Base-by-base conservation (phyloP, 2,329 filamentous ascomycete genomes). In the Escovopsis sp. region DNA sequence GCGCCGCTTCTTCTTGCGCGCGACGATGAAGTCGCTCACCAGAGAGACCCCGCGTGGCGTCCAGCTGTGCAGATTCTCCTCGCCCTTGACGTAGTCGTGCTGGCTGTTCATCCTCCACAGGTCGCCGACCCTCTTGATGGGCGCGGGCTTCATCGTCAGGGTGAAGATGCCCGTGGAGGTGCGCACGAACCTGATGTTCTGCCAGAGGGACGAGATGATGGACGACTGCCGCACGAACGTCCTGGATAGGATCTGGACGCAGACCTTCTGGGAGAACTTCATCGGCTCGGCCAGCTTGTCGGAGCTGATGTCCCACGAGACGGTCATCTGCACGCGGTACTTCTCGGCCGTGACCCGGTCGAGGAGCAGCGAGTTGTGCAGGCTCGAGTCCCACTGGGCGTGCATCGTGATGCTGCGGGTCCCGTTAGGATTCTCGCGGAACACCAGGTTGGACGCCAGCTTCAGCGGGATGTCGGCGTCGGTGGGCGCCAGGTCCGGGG, bases 311-410 rank as follows among this genome's bases (percentile, higher is more conserved):
- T 94, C 84, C 85, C 89, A 96, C 12, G 77, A 74, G 10, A 96
- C 67, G 0, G 82, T 80, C 63, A 95, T 80, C 60, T 94, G 88
- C 18, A 98, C 84, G 36, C 83, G 82, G 59, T 91, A 88, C 57
- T 87, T 91, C 46, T 95, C 88, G n/a, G 85, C 77, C 2, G 91
- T 96, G 1, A 85, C 82, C 26, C 89, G 80, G 61, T 98, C 88
- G n/a, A 98, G 75, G 12, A 96, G 70, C n/a, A 94, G 68, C 6
- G 91, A 95, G 48, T 79, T 80, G 60, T 98, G 91, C 50, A 91
- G 70, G 54, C 87, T 94, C 0, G 89, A 95, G 58, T 98, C 91
- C 91, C 91, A 98, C 55, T 96, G 88, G 1, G 84, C 87, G n/a
- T 82, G 73, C 36, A 96, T 70, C 1, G 82, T 88, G 33, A 95